Conservation (phyloP, 2,329 filamentous ascomycete species). For the Elsinoe fawcettii region DNA sequence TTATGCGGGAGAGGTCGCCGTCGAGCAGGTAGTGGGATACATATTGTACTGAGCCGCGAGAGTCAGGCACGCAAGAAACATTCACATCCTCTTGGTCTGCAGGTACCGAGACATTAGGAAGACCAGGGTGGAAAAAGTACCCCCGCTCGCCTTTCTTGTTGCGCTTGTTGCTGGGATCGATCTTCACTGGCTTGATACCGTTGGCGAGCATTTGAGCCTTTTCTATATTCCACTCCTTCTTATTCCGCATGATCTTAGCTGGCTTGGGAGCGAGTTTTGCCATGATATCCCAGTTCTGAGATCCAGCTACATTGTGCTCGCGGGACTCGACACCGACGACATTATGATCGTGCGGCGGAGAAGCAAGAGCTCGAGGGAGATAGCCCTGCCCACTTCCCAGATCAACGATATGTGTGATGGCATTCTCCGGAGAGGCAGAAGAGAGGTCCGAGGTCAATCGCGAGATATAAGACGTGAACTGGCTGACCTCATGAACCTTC, state of each 20-base stretch:
- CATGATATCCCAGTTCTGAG: constrained; percentile 73
- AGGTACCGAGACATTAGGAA: not conserved
- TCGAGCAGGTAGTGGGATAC: constrained; percentile 66
- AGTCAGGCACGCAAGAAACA: constrained; percentile 46
- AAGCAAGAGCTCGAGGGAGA: constrained; percentile 78
- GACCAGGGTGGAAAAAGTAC: constrained; percentile 9
- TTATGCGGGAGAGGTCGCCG: constrained; percentile 61
- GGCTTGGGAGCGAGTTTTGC: constrained; percentile 69
- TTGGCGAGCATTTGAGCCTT: constrained; percentile 21
- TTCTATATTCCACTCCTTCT: constrained; percentile 63
- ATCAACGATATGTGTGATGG: constrained; percentile 81
- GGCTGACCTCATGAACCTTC: constrained; percentile 86
- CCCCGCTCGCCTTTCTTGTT: constrained; percentile 17
- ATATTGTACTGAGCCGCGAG: constrained; percentile 67
- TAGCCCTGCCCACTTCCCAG: constrained; percentile 98
- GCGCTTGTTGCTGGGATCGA: not conserved
- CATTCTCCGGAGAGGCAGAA: constrained; percentile 35
- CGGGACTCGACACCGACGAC: constrained; percentile 87
- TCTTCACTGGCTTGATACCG: not conserved
- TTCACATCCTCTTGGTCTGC: constrained; percentile 21
- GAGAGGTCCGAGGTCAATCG: constrained; percentile 51
- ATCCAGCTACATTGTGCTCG: constrained; percentile 77
- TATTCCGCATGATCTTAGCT: constrained; percentile 63
- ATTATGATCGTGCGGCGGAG: constrained; percentile 73
- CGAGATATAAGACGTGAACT: constrained; percentile 82